Conservation (phyloP, 495 filamentous ascomycete genomes). For the Immersiella caudata region DNA sequence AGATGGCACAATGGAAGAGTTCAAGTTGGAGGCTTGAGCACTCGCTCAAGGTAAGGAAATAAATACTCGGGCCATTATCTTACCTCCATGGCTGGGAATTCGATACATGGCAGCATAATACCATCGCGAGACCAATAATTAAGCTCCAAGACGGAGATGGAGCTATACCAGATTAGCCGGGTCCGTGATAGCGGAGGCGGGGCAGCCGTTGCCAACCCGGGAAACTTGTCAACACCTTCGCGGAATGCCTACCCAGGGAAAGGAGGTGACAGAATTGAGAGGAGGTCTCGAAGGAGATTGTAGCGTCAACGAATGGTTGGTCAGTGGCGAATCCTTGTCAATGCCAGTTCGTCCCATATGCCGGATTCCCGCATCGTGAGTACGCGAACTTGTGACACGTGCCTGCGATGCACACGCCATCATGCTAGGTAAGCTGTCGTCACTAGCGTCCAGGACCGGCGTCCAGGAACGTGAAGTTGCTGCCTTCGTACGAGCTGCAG, state of each 20-base stretch:
- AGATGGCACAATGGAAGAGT: not conserved
- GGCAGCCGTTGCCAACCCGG: constrained; percentile 17
- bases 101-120: not conserved
- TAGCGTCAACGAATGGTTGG: not conserved
- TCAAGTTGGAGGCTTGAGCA: constrained; percentile 1
- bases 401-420: not conserved
- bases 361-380: not conserved
- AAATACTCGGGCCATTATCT: not conserved
- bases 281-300: not conserved
- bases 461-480: not conserved
- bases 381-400: not conserved
- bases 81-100: not conserved
- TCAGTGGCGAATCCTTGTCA: not conserved
- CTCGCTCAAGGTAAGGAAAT: not conserved
- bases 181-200: constrained; percentile 26
- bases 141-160: not conserved
- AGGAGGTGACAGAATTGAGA: not conserved
- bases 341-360: not conserved
- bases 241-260: not conserved
- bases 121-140: not conserved
- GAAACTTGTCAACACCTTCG: not conserved
- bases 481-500: not conserved
- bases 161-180: constrained; percentile 24
- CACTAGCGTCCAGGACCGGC: not conserved
- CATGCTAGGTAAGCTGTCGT: not conserved